Percentiles rank a stretch among this genome's conserved stretches.
These are phyloP conservation scores for Lactifluus echinatus DNA, from an alignment of 768 basidiomycete genomes.

Conservation along the genomic window DNA sequence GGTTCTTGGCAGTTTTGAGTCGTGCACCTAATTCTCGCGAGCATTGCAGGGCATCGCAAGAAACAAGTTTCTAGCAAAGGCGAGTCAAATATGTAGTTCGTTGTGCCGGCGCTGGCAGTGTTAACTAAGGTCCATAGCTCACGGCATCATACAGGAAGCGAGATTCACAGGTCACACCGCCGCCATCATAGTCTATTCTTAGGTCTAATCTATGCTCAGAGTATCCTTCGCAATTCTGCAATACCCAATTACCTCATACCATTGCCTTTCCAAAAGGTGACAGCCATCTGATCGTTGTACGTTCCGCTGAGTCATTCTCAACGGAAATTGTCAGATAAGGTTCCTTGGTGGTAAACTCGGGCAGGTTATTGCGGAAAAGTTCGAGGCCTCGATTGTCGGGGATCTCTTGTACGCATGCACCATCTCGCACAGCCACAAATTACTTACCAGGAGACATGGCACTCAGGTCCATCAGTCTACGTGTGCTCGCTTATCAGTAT, in stretches of 20 bases:
- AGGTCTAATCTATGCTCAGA: conserved; percentile 39
- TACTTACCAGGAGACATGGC: not conserved
- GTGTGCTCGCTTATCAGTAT: conserved; percentile 28
- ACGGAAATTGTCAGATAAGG: conserved; percentile 53
- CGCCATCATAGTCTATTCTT: not conserved
- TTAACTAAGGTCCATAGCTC: conserved; percentile 40
- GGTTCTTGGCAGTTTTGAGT: not conserved
- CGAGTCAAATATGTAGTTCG: conserved; percentile 24
- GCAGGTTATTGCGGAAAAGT: conserved; percentile 75
- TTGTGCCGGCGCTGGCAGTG: not conserved
- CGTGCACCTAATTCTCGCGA: not conserved
- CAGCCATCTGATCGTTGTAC: not conserved
- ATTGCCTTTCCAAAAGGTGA: conserved; percentile 53
- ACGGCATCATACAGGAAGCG: conserved; percentile 90
- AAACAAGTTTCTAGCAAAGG: conserved; percentile 95
- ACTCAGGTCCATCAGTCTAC: conserved; percentile 48
- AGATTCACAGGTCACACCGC: conserved; percentile 56
- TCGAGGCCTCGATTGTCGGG: conserved; percentile 80
- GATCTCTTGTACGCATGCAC: conserved; percentile 67
- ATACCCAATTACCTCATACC: conserved; percentile 81
- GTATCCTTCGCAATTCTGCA: conserved; percentile 71
- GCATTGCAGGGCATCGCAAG: conserved; percentile 67
- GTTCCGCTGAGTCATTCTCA: not conserved
- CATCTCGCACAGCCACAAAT: not conserved
- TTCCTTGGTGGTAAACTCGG: conserved; percentile 95